Base-by-base conservation (phyloP, 225 moss, liverwort and hornwort genomes). In the Physcomitrellopsis africana region DNA sequence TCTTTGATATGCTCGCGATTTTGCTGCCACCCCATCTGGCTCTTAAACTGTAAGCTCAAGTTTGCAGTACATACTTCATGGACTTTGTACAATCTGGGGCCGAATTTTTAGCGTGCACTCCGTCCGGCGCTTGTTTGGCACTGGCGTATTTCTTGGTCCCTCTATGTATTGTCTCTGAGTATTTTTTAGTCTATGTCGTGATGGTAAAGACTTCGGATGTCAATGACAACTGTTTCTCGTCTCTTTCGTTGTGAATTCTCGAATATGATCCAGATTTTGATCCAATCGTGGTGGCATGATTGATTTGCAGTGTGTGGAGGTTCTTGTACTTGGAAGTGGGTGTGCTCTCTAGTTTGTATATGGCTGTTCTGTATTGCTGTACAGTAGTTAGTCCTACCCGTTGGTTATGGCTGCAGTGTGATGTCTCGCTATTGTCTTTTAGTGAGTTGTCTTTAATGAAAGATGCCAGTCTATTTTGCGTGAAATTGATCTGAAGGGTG, bases 171-270 rank as follows among this genome's bases (percentile, higher is more conserved):
- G 1, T 54, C 8, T 1, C 41, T 23, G 51, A 19, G 8, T 18
- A 27, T 27, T 11, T 9, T 63, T 72, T 13, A 51, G 52, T 37
- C 32, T 5, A 37, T 37, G 19, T 44, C 54, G 47, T 67, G 15
- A 63, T 69, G 68, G 74, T 62, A 67, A 15, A 63, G 41, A 74
- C 63, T 74, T 52, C 3, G 32, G 69, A 12, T 18, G 54, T 29
- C 18, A 37, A 37, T 7, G 7, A 2, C 32, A 37, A 37, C 32
- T 1, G 4, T 37, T 37, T 37, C 32, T 37, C 32, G 43, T 58
- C 65, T n/a, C 7, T 12, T 47, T 43, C 26, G 8, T 19, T 48
- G 46, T 56, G 15, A 20, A 63, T 64, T 63, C 8, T 17, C 54
- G 19, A 20, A 17, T 55, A 0, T 55, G 58, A 10, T 66, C 59